Percentiles rank a stretch among this genome's conserved stretches.
These are phyloP conservation scores for Fomitopsis schrenkii DNA, from an alignment of 1,284 basidiomycete genomes.

Conservation along the genomic window DNA sequence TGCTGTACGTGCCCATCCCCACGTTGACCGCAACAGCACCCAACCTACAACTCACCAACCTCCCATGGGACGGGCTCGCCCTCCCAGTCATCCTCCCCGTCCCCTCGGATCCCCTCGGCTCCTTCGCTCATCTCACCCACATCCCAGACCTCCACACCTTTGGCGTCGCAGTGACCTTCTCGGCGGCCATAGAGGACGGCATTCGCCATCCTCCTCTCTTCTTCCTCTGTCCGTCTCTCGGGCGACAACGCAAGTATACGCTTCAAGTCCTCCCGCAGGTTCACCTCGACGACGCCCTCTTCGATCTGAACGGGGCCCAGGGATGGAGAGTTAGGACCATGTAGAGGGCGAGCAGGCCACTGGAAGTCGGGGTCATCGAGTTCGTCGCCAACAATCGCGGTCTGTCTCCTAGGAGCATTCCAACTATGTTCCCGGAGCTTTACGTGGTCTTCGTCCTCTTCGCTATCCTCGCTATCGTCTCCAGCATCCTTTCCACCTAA, in stretches of 20 bases:
- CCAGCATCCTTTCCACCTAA: slow-evolving; percentile 17
- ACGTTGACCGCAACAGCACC: background rate
- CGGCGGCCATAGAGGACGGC: slow-evolving; percentile 57
- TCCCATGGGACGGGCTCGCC: slow-evolving; percentile 78
- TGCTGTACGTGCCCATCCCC: slow-evolving; percentile 1
- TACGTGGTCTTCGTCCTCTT: slow-evolving; percentile 31
- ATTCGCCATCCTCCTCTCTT: slow-evolving; percentile 54
- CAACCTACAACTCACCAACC: slow-evolving; percentile 59
- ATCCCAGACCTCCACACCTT: slow-evolving; percentile 71
- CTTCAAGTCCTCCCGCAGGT: slow-evolving; percentile 63
- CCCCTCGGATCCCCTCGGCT: slow-evolving; percentile 29
- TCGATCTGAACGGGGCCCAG: slow-evolving; percentile 17
- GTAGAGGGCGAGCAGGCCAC: slow-evolving; percentile 17
- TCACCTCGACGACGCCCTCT: slow-evolving; percentile 41
- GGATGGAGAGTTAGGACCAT: slow-evolving; percentile 8
- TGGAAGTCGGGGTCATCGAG: slow-evolving; percentile 24
- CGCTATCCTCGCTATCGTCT: slow-evolving; percentile 29
- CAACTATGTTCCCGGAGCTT: slow-evolving; percentile 28
- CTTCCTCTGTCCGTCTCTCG: slow-evolving; percentile 30
- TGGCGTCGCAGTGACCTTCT: slow-evolving; percentile 51
- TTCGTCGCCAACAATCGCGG: background rate
- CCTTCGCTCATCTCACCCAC: slow-evolving; percentile 56
- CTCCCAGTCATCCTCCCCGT: slow-evolving; percentile 75
- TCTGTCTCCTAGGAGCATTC: slow-evolving; percentile 8
- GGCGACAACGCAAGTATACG: slow-evolving; percentile 58